Evolutionary conservation across 768 basidiomycete genomes (phyloP).

Genomic region (Pleurotus tuber-regium): DNA sequence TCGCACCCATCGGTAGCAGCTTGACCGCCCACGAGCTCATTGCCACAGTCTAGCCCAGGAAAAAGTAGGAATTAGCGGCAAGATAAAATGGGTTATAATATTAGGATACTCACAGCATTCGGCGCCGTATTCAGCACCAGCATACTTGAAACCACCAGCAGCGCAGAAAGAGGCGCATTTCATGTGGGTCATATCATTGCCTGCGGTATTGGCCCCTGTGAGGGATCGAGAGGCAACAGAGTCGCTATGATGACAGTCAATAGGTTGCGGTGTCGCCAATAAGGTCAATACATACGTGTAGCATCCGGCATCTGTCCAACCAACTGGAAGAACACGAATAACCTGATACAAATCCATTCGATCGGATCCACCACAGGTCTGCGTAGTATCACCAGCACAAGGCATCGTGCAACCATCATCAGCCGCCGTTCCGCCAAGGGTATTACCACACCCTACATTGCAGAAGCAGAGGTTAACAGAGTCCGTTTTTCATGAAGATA

Average conservation of each 20-base stretch:
- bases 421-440: not conserved
- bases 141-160: conserved; percentile 10
- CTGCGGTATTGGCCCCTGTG: conserved; percentile 3
- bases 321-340: not conserved
- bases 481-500: not conserved
- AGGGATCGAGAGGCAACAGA: conserved; percentile 10
- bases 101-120: conserved; percentile 12
- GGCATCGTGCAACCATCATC: conserved; percentile 15
- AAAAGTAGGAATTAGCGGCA: not conserved
- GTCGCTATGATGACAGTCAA: conserved; percentile 8
- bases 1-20: conserved; percentile 5
- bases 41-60: not conserved
- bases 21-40: not conserved
- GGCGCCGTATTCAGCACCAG: conserved; percentile 14
- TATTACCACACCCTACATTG: conserved; percentile 41
- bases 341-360: not conserved
- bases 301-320: conserved; percentile 13
- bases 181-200: conserved; percentile 11
- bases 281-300: conserved; percentile 12
- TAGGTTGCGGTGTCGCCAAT: not conserved
- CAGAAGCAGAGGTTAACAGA: not conserved
- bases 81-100: not conserved
- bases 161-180: conserved; percentile 13
- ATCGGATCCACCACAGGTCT: conserved; percentile 14
- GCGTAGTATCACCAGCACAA: conserved; percentile 13